Base-by-base conservation (phyloP, 2,329 filamentous ascomycete species). In the Zarea fungicola region DNA sequence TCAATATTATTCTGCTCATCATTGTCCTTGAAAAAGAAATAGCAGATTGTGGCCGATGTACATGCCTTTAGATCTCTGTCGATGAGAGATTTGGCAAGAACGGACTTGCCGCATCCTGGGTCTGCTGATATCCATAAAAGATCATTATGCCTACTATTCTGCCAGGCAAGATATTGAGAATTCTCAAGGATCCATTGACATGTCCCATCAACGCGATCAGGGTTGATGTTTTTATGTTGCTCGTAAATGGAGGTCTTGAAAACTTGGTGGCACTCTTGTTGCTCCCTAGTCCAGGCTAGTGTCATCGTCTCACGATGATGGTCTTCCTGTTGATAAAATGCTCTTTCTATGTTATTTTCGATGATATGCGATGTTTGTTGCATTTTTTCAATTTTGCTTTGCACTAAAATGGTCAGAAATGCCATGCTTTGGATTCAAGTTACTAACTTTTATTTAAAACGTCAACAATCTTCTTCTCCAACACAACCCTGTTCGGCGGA, bases 1-100 rank as follows among this genome's bases (percentile, higher is more conserved):
- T 51, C 52, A 5, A 54, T 25, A 9, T 41, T 61, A 14, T 51
- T 65, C 35, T 71, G 66, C 18, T 69, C 62, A 5, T 62, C 56
- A 22, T 71, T 68, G n/a, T 71, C 68, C 29, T 71, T 71, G 59
- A 73, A 73, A 54, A 70, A 70, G 56, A 69, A 72, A 44, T 68
- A 70, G 40, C 63, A 67, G 13, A 56, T 56, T 2, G 54, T 43
- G 16, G 13, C 40, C 14, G 18, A 29, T 11, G 18, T 29, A 14
- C 16, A 16, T 16, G 14, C 31, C 5, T 39, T 42, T 4, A 48
- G 14, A 25, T 41, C 23, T 9, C 7, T 31, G 22, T 73, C 67
- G 0, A 67, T 55, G 1, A 74, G 51, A 28, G 62, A 59, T 49
- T 55, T 68, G 11, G 65, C 59, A 2, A 74, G 52, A 7, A 73